phyloP scores from a whole-genome alignment of 2,329 filamentous ascomycete species.

The Penicillium sp. region DNA sequence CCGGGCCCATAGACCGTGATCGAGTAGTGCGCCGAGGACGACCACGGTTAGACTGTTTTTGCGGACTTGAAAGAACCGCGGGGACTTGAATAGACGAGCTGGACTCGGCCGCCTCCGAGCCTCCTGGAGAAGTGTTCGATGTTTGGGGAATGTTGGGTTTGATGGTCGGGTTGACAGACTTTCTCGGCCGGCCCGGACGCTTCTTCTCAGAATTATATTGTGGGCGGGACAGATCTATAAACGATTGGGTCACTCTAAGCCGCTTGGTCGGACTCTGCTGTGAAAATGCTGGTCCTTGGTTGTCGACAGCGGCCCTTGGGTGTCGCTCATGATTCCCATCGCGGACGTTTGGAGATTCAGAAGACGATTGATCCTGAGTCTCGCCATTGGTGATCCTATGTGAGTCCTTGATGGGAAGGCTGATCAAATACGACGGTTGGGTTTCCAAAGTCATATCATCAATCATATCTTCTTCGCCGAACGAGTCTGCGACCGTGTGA shows the following conservation, averaged over 20 bases:
- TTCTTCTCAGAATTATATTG: slow-evolving; percentile 11
- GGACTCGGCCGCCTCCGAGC: slow-evolving; percentile 3
- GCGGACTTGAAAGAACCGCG: neutral
- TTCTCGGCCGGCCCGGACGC: slow-evolving; percentile 30
- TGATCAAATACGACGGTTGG: slow-evolving; percentile 19
- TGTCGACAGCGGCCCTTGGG: neutral
- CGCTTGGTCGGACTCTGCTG: slow-evolving; percentile 31
- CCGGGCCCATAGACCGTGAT: slow-evolving; percentile 8
- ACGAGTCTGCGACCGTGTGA: slow-evolving; percentile 33
- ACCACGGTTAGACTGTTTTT: slow-evolving; percentile 4
- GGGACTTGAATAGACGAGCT: slow-evolving; percentile 1
- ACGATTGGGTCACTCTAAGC: slow-evolving; percentile 25
- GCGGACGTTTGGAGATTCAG: neutral
- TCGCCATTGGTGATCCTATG: neutral
- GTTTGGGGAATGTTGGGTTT: slow-evolving; percentile 13
- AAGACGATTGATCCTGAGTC: neutral
- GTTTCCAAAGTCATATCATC: slow-evolving; percentile 29
- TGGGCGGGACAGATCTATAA: slow-evolving; percentile 7
- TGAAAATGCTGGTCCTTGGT: neutral
- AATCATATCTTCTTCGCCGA: slow-evolving; percentile 33
- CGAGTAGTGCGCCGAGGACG: slow-evolving; percentile 16
- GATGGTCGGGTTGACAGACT: slow-evolving; percentile 23
- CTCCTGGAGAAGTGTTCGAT: slow-evolving; percentile 12
- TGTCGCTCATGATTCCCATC: neutral
- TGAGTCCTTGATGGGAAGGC: slow-evolving; percentile 26